Evolutionary conservation across 495 filamentous ascomycete species (phyloP), one percentile per base, ranked within the genome.

Genomic region (Terfezia boudieri): DNA sequence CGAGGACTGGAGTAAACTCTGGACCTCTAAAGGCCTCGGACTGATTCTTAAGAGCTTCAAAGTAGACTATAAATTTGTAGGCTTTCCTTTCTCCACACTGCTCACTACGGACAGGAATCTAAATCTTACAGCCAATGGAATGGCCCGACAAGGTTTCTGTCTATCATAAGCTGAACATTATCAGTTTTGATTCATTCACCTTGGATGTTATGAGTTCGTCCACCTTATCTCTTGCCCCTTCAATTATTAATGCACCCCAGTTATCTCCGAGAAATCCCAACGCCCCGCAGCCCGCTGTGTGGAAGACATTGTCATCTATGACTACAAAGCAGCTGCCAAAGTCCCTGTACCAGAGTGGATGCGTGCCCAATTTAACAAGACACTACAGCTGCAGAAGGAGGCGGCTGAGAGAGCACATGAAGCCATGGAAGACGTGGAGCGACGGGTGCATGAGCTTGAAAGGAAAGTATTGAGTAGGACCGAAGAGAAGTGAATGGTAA

Each of bases 51-150:
- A 77, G 61, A 83, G 79, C 53, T 85, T 98, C 52, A 82, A 76
- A 61, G 74, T 81, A 4, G 84, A 94, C 60, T 98, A 82, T 64
- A 95, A 95, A 70, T 92, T 95, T 72, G 86, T 94, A 69, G 5
- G 76, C 9, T 9, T 20, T 7, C 7, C 26, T 32, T 32, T 32
- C 4, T 32, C 7, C 26, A 36, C 16, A 26, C 53, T 16, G 14
- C 14, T 35, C 12, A 49, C 32, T 10, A n/a, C 48, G 23, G 48
- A 32, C 26, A 32, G 26, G 7, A 32, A 32, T 1, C 26, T 32
- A 32, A 32, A 32, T 60, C 35, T 8, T 37, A 14, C 58, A 94
- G 88, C 87, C 89, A 9, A 84, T 94, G 78, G 81, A 74, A 51
- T 92, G 76, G 61, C 88, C 89, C 0, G 88, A 96, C 69, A 79